Evolutionary conservation across 2,329 filamentous ascomycete species (phyloP), one percentile per base, ranked within the genome.

Genomic region (Talaromyces piceae): DNA sequence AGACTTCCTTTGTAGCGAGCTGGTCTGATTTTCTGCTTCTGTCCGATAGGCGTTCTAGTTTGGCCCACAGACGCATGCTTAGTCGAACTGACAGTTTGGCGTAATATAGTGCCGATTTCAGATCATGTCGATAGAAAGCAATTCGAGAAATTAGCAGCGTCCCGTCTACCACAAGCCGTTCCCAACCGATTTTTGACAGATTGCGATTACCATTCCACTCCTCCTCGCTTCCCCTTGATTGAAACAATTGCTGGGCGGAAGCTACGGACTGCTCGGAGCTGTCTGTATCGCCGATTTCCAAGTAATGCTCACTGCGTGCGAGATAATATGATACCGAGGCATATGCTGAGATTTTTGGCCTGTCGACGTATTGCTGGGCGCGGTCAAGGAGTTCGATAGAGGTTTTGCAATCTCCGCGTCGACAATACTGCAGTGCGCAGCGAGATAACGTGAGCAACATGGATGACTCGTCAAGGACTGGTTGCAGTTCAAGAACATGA

Each of bases 251-350:
- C 41, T 59, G 63, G 8, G 62, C 65, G 11, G 55, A 54, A 20
- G 56, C 61, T 54, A 65, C 63, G 58, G 56, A 69, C 63, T 55
- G 64, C 54, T 56, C 69, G 58, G 75, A 85, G 67, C 86, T 82
- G 8, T 83, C 77, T 13, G 80, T 70, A 46, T 83, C 81, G 8
- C 85, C 86, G 11, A 84, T 78, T 1, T 80, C 79, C 16, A 91
- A 72, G 25, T 84, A 75, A 64, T 90, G 89, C 64, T 95, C 88
- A 0, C 87, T 83, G 54, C 84, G 82, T 0, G 83, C 81, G 5
- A 95, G 70, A 57, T 90, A 79, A 64, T 86, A 86, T 28, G 75
- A 73, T 12, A 85, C 58, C 25, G 65, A 68, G 12, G 75, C 71
- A 46, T 77, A 67, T 8, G 69, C 66, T 3, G 75, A 72, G 2